Percentiles rank a stretch among this genome's conserved stretches.
Evolutionary conservation across 495 filamentous ascomycete species (phyloP).

Genomic region (Aspergillus diversus): DNA sequence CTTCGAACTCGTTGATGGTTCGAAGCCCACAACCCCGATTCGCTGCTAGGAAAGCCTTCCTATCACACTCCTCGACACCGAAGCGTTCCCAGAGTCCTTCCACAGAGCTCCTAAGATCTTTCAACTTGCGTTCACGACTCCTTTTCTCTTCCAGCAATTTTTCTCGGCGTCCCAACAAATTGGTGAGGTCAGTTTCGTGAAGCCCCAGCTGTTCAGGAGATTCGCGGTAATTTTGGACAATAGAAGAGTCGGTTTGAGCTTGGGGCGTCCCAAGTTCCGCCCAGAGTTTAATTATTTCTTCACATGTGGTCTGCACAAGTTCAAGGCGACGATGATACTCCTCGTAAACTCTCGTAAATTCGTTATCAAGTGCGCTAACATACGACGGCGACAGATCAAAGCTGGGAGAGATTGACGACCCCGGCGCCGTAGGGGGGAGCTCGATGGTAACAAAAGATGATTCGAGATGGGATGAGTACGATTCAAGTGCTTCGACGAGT

Average conservation of each 20-base stretch:
- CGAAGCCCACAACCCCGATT: slow-evolving; percentile 81
- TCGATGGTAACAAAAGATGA: slow-evolving; percentile 77
- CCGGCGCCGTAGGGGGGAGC: slow-evolving; percentile 77
- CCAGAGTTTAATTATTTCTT: slow-evolving; percentile 93
- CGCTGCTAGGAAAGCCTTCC: slow-evolving; percentile 75
- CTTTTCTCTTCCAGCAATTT: slow-evolving; percentile 93
- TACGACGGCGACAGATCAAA: slow-evolving; percentile 93
- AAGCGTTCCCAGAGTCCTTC: slow-evolving; percentile 89
- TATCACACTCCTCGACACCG: slow-evolving; percentile 76
- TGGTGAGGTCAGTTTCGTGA: slow-evolving; percentile 78
- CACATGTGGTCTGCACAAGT: slow-evolving; percentile 71
- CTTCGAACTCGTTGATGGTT: slow-evolving; percentile 92
- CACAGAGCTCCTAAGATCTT: slow-evolving; percentile 72
- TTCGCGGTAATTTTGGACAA: slow-evolving; percentile 87
- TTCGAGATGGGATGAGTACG: slow-evolving; percentile 93
- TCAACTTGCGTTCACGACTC: slow-evolving; percentile 77
- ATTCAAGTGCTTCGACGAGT: slow-evolving; percentile 89
- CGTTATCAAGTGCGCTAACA: slow-evolving; percentile 80
- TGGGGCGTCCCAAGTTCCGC: slow-evolving; percentile 91
- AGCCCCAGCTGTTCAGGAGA: slow-evolving; percentile 91
- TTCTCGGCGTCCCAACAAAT: slow-evolving; percentile 73
- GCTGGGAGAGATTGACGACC: slow-evolving; percentile 71
- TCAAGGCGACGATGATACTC: slow-evolving; percentile 84
- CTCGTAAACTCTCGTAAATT: slow-evolving; percentile 92
- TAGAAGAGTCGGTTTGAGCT: slow-evolving; percentile 82